Evolutionary conservation across 768 basidiomycete species (phyloP), one percentile per base, ranked within the genome.

Genomic region (Russula lepida): DNA sequence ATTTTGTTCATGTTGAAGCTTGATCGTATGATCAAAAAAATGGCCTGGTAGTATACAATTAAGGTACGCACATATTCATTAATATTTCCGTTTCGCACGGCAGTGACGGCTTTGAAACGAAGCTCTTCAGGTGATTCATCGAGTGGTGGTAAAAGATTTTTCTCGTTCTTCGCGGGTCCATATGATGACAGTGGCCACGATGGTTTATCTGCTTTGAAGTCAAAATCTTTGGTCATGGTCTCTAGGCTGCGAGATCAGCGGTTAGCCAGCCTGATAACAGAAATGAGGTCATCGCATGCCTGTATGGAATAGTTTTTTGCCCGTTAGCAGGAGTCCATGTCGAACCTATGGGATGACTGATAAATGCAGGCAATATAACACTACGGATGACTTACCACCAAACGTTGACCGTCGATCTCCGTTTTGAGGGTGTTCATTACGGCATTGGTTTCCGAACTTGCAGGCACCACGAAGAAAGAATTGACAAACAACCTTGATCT

Each of bases 51-150:
- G 54, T 41, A 58, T 6, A 17, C 0, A 46, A 21, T 23, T 4
- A 19, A 9, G 28, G 11, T 13, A 75, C 85, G 64, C 66, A 89
- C 90, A 72, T 92, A 92, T 76, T 82, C 81, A 47, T 79, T 77
- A 7, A 76, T 66, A 62, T 78, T 84, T 19, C 83, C 84, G 9
- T 74, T 75, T 63, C 77, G 75, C 30, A 78, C 64, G 0, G 86
- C 85, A 5, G 74, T 72, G 6, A 77, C 74, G 7, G 86, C 87
- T 62, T 79, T 83, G 37, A 85, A 72, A 53, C 86, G 78, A 52
- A 93, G 73, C 71, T 95, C 92, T 67, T 95, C 92, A 0, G 81
- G 80, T 0, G 84, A 86, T 65, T 85, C 76, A 64, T 95, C 92
- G 39, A 86, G 71, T 7, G 81, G 84, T 17, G 73, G 60, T 25